phyloP scores from a whole-genome alignment of 1,139 yeast genomes.

The Taiozyma sp. region DNA sequence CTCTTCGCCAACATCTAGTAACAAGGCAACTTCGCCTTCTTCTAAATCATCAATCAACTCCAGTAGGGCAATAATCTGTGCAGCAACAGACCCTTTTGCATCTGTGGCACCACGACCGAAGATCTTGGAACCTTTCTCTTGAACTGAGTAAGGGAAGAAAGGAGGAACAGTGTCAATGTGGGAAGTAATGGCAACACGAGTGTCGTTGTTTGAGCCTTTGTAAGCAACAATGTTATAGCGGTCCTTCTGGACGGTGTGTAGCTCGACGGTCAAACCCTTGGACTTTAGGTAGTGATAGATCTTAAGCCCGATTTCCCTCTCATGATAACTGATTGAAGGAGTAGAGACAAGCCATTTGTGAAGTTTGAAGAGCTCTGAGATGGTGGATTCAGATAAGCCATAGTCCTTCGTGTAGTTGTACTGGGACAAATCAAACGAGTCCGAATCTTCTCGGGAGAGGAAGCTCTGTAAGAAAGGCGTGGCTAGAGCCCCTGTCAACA shows the following conservation, averaged over 20 bases:
- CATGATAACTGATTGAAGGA: conserved; percentile 8
- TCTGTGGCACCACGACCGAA: conserved; percentile 62
- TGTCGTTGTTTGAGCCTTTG: conserved; percentile 31
- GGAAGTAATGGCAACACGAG: conserved; percentile 49
- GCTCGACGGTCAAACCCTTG: conserved; percentile 45
- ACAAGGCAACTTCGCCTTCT: conserved; percentile 50
- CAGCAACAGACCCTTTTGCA: conserved; percentile 60
- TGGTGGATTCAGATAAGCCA: conserved; percentile 2
- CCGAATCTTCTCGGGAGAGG: not conserved
- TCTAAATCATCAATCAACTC: conserved; percentile 34
- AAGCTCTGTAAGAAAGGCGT: not conserved
- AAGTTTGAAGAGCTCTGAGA: conserved; percentile 6
- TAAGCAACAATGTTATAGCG: conserved; percentile 55
- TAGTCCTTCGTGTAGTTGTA: conserved; percentile 1
- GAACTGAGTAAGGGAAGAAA: conserved; percentile 39
- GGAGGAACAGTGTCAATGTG: conserved; percentile 77
- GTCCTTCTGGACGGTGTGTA: conserved; percentile 31
- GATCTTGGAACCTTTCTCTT: conserved; percentile 40
- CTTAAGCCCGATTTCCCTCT: conserved; percentile 4
- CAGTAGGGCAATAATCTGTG: conserved; percentile 48
- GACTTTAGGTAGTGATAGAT: conserved; percentile 28
- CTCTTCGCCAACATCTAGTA: conserved; percentile 67
- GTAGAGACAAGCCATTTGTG: conserved; percentile 8
- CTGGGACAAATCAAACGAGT: not conserved
- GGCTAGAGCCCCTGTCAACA: not conserved